A percentile compares a stretch with the other conserved stretches of the same genome.
Conservation (phyloP, 2,329 filamentous ascomycete genomes). For the Ophiostoma tasmaniense region DNA sequence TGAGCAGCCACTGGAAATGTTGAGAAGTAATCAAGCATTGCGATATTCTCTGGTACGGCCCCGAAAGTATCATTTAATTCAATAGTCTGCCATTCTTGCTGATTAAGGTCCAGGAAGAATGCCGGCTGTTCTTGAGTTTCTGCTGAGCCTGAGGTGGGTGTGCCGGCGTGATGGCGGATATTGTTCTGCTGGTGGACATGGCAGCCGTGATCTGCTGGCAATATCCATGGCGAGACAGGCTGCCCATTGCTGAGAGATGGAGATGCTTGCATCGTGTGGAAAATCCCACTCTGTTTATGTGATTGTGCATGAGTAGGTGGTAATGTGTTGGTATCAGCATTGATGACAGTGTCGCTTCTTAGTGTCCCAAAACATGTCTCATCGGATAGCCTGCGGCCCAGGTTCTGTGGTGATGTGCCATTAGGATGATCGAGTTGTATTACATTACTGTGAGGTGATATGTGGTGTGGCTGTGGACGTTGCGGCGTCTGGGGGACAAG, state of each 20-base stretch:
- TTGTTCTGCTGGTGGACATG: background rate
- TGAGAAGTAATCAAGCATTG: slow-evolving; percentile 15
- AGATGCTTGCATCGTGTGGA: background rate
- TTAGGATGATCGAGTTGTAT: background rate
- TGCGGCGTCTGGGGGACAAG: background rate
- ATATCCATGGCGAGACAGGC: background rate
- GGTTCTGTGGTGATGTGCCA: background rate
- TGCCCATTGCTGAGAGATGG: background rate
- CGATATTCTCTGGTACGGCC: slow-evolving; percentile 8
- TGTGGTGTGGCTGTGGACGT: background rate
- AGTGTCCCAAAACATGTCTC: background rate
- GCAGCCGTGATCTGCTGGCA: background rate
- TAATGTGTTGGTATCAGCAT: background rate
- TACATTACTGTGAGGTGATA: background rate
- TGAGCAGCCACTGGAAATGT: background rate
- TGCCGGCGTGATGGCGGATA: background rate
- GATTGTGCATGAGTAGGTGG: no score
- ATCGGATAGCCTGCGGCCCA: background rate
- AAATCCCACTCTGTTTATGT: background rate
- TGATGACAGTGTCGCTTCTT: background rate
- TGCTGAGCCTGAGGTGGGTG: background rate
- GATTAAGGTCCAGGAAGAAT: slow-evolving; percentile 5
- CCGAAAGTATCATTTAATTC: slow-evolving; percentile 10
- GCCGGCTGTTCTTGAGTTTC: background rate
- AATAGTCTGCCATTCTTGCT: slow-evolving; percentile 10